Evolutionary conservation across 805 yeast species (phyloP), one percentile per base, ranked within the genome.

Genomic region (Yamadazyma paraphyllophila): DNA sequence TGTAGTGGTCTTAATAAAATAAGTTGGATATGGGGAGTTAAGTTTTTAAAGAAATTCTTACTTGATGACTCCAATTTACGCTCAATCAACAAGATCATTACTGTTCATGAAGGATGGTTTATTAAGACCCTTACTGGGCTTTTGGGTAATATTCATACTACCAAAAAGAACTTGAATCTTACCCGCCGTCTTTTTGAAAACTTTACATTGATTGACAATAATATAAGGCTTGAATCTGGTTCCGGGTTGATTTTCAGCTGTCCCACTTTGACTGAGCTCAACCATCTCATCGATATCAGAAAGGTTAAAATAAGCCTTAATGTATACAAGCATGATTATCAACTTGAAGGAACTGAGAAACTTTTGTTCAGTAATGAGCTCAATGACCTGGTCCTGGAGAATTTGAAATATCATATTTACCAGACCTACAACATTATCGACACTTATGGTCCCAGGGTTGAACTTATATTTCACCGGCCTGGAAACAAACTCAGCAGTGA

Each of bases 101-200:
- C 91, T 26, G 96, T 92, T 2, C 97, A 92, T 64, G 97, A 91
- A 54, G 84, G 86, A 39, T 90, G 97, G 94, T 78, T 91, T 65
- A 78, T 88, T 24, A 80, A 89, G 55, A 83, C 96, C 0, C 76
- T 88, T 31, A 78, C 85, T 12, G 90, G 86, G 44, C 76, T 89
- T 17, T 67, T 88, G 48, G 73, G 82, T 45, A 85, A 83, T 56
- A 82, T 86, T 44, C 61, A 63, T 43, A 34, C 59, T n/a, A 69
- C 74, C 13, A 64, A 57, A 39, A 62, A 62, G 43, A 62, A 59
- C 43, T 42, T 68, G 12, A 58, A 58, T 29, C 50, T 51, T 27
- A 44, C 68, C 40, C 67, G 62, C 43, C 50, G 54, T 27, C 45
- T 65, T 31, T 46, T 67, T 17, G 66, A 63, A 17, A 52, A 55